Base-by-base conservation (phyloP, 1,284 basidiomycete genomes). In the Entoloma clypeatum region DNA sequence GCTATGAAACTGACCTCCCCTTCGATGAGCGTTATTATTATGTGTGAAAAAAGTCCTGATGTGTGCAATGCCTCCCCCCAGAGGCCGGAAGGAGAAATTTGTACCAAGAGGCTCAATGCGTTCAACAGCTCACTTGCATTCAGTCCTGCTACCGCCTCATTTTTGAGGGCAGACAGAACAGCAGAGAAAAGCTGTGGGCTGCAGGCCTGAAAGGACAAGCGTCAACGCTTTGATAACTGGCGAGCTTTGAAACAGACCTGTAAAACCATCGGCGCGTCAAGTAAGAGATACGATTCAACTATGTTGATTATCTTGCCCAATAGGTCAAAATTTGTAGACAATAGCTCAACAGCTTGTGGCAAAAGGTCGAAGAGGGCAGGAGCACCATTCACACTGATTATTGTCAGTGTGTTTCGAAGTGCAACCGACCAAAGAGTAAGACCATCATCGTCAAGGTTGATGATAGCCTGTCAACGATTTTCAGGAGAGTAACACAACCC, bases 401-500 rank as follows among this genome's bases (percentile, higher is more conserved):
- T 62, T 1, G 75, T 72, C 2, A 69, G 62, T 0, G 85, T 75
- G 55, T 92, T 88, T 39, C 81, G 75, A 18, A 94, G 64, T 2
- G 85, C 77, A 13, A 78, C 69, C 38, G 77, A 70, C 92, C 91
- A 94, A 25, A 95, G 71, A 19, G 68, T 68, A 19, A 92, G 59
- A 0, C 77, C 86, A 59, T 94, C 90, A 43, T 81, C 78, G 47
- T 95, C 92, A 35, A 95, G 74, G 51, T 85, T 77, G 18, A 77
- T 68, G 42, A 79, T 77, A 16, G 75, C 77, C 86, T 87, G 52
- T 14, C 42, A n/a, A 33, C 36, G 46, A 45, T 13, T 34, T 41
- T 14, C 41, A 23, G 18, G 19, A 19, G 39, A 13, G 43, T 43
- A 3, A 27, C 8, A 22, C 32, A n/a, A 23, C 25, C 39, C 34